Base-by-base conservation (phyloP, 805 yeast genomes). In the Torulaspora maleeae region DNA sequence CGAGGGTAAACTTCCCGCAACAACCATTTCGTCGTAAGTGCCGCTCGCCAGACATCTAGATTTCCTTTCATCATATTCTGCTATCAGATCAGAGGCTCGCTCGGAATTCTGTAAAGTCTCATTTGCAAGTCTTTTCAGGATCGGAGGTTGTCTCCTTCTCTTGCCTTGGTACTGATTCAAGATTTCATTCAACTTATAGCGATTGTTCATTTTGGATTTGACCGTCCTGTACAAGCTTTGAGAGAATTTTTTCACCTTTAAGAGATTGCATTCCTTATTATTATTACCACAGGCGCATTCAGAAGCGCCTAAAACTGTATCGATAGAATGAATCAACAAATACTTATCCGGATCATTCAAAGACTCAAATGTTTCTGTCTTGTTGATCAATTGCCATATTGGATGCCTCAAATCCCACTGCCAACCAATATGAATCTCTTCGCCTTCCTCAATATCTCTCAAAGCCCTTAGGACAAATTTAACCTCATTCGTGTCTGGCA, bases 371-470 rank as follows among this genome's bases (percentile, higher is more conserved):
- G 66, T 58, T 56, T 65, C 51, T 24, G 68, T 62, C n/a, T 75
- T 69, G 20, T 68, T 63, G 20, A 76, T 70, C 44, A 84, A 66
- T 51, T 74, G 73, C 43, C 70, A 67, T 30, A 88, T 84, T 2
- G 97, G 95, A 60, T 89, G 96, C 13, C 69, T 51, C 3, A 66
- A 60, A 59, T 89, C 95, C 95, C 96, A 91, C 48, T 83, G 86
- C 98, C 98, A 91, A 1, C 81, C 78, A 8, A 88, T 64, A 0
- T 90, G 75, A 16, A 91, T 65, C 59, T 90, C 97, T 32, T 80
- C 77, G n/a, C 80, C 88, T 8, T 73, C 64, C 41, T 72, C 70
- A 22, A 90, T 76, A 2, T 77, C 77, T 38, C 70, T 74, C 1
- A 73, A 63, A 0, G 96, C 77, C 24, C 70, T 70, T 8, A 86